phyloP scores from a whole-genome alignment of 192 early-diverging fungal genomes.

The Linnemannia elongata region DNA sequence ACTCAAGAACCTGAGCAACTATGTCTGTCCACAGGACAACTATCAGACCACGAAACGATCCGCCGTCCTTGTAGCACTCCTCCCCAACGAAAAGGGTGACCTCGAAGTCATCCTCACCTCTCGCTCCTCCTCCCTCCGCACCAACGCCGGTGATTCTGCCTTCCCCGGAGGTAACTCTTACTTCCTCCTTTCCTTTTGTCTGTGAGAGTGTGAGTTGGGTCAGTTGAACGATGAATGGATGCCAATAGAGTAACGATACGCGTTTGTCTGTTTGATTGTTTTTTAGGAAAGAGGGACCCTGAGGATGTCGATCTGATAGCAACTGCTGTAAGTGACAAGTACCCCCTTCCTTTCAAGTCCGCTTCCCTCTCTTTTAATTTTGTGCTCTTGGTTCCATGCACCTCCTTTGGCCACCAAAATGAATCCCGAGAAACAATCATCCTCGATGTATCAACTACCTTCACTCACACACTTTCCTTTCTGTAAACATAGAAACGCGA shows the following conservation, averaged over 20 bases:
- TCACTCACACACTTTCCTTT: neutral
- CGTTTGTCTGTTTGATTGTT: neutral
- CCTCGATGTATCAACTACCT: neutral
- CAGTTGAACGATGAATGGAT: neutral
- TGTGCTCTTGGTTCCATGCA: neutral
- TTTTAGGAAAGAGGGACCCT: constrained; percentile 37
- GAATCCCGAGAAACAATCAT: neutral
- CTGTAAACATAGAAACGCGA: constrained; percentile 34
- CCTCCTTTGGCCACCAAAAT: neutral
- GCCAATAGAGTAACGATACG: neutral
- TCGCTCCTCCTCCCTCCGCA: constrained; percentile 28
- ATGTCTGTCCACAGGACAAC: neutral
- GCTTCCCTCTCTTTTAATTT: neutral
- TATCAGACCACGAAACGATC: constrained; percentile 23
- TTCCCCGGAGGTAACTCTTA: constrained; percentile 40
- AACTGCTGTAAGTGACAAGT: constrained; percentile 34
- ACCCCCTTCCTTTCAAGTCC: neutral
- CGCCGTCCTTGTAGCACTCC: constrained; percentile 32
- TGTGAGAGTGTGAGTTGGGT: too few species aligned
- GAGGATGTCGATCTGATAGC: constrained; percentile 38
- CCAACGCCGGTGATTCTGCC: constrained; percentile 36
- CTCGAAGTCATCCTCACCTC: constrained; percentile 53
- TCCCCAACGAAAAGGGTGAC: constrained; percentile 33
- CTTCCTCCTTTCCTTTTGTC: neutral
- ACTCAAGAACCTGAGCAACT: constrained; percentile 3